Percentiles rank a stretch among this genome's conserved stretches.
These are phyloP conservation scores for Magnolia changhungtana DNA, from an alignment of 164 flowering plant species.

Conservation along the genomic window DNA sequence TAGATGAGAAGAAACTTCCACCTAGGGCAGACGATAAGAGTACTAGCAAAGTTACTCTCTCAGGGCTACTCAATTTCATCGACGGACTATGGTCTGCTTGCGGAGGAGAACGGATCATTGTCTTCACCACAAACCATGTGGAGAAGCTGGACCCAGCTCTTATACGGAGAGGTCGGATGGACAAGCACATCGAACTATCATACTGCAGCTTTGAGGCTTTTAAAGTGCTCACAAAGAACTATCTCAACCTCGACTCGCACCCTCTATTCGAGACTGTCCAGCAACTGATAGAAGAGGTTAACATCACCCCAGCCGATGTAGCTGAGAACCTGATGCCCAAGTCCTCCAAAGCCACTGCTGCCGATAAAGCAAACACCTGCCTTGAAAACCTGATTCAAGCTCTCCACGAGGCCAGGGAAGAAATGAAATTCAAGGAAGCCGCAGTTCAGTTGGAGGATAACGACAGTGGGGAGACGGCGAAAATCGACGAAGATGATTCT, in stretches of 20 bases:
- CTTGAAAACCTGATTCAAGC: slow-evolving; percentile 36
- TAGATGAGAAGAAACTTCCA: slow-evolving; percentile 16
- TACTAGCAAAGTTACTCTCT: slow-evolving; percentile 55
- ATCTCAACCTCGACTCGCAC: slow-evolving; percentile 38
- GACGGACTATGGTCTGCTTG: slow-evolving; percentile 75
- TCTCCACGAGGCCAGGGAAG: slow-evolving; percentile 36
- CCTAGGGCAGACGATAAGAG: slow-evolving; percentile 28
- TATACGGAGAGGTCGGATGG: slow-evolving; percentile 58
- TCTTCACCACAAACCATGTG: slow-evolving; percentile 60
- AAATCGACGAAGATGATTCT: neutral
- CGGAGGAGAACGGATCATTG: slow-evolving; percentile 58
- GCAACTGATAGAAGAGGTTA: slow-evolving; percentile 25
- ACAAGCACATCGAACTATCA: slow-evolving; percentile 63
- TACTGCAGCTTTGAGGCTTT: slow-evolving; percentile 50
- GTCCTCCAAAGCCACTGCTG: slow-evolving; percentile 6
- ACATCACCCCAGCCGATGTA: slow-evolving; percentile 63
- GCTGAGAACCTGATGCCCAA: slow-evolving; percentile 60
- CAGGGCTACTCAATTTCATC: slow-evolving; percentile 65
- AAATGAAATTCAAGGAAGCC: slow-evolving; percentile 14
- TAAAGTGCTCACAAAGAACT: slow-evolving; percentile 51
- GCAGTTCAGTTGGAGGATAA: neutral
- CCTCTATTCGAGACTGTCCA: slow-evolving; percentile 32
- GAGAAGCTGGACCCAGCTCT: slow-evolving; percentile 62
- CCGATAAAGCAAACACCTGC: slow-evolving; percentile 25
- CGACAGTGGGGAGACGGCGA: neutral